Conservation (phyloP, 208 protist species). For the Leishmania braziliensis region DNA sequence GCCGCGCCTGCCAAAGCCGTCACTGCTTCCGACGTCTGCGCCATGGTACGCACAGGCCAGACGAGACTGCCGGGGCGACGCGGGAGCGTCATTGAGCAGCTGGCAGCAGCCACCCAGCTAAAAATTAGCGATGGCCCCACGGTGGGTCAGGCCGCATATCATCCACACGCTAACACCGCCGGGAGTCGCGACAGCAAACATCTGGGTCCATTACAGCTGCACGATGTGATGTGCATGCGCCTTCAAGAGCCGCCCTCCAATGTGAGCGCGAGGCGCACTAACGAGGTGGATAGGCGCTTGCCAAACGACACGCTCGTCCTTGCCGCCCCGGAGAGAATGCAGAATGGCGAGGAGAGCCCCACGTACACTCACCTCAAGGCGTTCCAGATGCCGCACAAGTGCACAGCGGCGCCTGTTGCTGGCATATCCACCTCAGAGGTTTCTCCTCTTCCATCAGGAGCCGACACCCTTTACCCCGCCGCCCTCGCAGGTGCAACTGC, state of each 20-base stretch:
- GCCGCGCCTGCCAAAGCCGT: not conserved
- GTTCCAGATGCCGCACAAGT: slow-evolving; percentile 7
- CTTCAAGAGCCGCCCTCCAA: slow-evolving; percentile 17
- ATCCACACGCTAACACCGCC: not conserved
- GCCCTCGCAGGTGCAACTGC: not conserved
- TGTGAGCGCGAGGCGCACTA: not conserved
- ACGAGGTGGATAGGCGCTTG: slow-evolving; percentile 6
- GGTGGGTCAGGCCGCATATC: not conserved
- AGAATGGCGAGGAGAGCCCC: slow-evolving; percentile 8
- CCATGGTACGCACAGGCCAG: not conserved
- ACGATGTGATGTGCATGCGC: slow-evolving; percentile 22
- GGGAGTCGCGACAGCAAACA: not conserved
- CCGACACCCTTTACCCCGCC: not conserved
- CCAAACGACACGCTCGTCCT: slow-evolving; percentile 21
- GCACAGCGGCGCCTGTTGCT: not conserved
- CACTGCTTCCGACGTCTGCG: not conserved
- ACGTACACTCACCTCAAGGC: slow-evolving; percentile 15
- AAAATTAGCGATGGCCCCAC: not conserved
- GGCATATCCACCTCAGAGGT: not conserved
- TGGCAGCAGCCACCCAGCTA: slow-evolving; percentile 6
- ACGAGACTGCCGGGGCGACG: not conserved
- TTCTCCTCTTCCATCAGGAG: not conserved
- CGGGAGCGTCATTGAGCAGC: slow-evolving; percentile 23
- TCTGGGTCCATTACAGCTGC: slow-evolving; percentile 1
- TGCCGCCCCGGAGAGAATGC: slow-evolving; percentile 2